A percentile compares a stretch with the other conserved stretches of the same genome.
Conservation (phyloP, 1,284 basidiomycete species). For the Wallemia ichthyophaga region DNA sequence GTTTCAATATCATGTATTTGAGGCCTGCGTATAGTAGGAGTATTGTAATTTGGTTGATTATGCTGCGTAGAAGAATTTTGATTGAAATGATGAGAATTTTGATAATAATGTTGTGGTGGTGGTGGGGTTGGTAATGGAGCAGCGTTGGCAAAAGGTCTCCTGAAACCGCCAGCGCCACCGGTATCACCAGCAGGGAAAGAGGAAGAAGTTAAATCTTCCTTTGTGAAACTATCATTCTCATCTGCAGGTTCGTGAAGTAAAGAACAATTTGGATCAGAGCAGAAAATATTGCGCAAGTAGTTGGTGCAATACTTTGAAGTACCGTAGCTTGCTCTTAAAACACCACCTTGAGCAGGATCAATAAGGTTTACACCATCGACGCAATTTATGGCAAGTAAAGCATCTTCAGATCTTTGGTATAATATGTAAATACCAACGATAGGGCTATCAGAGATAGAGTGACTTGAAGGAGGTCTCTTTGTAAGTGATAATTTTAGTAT, state of each 20-base stretch:
- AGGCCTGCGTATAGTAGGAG: background rate
- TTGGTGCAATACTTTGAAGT: slow-evolving; percentile 96
- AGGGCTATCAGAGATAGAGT: slow-evolving; percentile 25
- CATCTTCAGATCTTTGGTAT: slow-evolving; percentile 80
- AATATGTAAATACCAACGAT: slow-evolving; percentile 87
- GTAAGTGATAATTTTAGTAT: slow-evolving; percentile 84
- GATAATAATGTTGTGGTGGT: background rate
- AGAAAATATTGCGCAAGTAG: slow-evolving; percentile 61
- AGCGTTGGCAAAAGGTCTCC: background rate
- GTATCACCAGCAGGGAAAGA: slow-evolving; percentile 1
- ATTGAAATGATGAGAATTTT: background rate
- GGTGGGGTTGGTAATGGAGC: background rate
- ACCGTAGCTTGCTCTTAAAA: slow-evolving; percentile 77
- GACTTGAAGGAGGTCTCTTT: slow-evolving; percentile 50
- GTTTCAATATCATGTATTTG: background rate
- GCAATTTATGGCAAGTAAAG: slow-evolving; percentile 65
- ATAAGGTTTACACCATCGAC: slow-evolving; percentile 73
- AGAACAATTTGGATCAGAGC: slow-evolving; percentile 68
- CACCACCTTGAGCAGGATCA: slow-evolving; percentile 34
- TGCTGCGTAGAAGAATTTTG: background rate
- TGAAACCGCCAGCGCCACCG: background rate
- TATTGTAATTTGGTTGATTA: background rate
- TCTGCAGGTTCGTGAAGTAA: slow-evolving; percentile 94
- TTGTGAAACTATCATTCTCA: slow-evolving; percentile 84
- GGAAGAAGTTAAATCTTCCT: slow-evolving; percentile 56